Percentiles rank a stretch among this genome's conserved stretches.
Conservation (phyloP, 2,329 filamentous ascomycete species). For the Berkeleyomyces rouxiae region DNA sequence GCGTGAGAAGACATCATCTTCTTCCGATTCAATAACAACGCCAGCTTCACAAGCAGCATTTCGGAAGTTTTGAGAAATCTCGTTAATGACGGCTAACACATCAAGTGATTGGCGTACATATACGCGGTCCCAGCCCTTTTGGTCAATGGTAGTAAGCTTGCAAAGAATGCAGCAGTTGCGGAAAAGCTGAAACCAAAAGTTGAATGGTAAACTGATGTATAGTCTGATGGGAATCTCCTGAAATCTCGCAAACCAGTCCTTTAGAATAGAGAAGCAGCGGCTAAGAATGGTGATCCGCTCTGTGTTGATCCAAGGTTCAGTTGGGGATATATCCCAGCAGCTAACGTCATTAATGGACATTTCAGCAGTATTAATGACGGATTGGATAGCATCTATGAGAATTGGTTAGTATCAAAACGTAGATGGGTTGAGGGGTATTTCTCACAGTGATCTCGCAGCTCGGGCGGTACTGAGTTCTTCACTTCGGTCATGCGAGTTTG, state of each 20-base stretch:
- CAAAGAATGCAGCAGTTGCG: slow-evolving; percentile 12
- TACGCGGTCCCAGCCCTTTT: slow-evolving; percentile 10
- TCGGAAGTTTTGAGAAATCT: slow-evolving; percentile 3
- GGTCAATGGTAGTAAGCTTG: slow-evolving; percentile 9
- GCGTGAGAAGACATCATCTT: slow-evolving; percentile 10
- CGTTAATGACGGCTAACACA: slow-evolving; percentile 4
- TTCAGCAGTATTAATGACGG: slow-evolving; percentile 7
- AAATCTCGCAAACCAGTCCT: slow-evolving; percentile 7
- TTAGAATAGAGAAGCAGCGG: slow-evolving; percentile 8
- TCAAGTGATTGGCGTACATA: slow-evolving; percentile 6
- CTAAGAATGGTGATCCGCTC: slow-evolving; percentile 8
- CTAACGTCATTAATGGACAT: slow-evolving; percentile 10
- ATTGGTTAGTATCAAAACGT: not conserved
- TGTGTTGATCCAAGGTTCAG: slow-evolving; percentile 8
- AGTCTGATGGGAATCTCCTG: slow-evolving; percentile 5
- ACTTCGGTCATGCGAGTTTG: slow-evolving; percentile 8
- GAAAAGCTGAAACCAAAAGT: slow-evolving; percentile 12
- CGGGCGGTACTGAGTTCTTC: not conserved
- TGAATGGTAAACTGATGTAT: slow-evolving; percentile 9
- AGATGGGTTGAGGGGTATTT: not conserved
- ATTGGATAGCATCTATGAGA: slow-evolving; percentile 6
- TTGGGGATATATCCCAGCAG: slow-evolving; percentile 7
- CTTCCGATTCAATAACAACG: slow-evolving; percentile 4
- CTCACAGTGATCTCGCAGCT: slow-evolving; percentile 7
- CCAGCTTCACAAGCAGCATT: not conserved